These are phyloP conservation scores for Termitomyces heimii DNA, from an alignment of 768 basidiomycete genomes.

Conservation along the genomic window DNA sequence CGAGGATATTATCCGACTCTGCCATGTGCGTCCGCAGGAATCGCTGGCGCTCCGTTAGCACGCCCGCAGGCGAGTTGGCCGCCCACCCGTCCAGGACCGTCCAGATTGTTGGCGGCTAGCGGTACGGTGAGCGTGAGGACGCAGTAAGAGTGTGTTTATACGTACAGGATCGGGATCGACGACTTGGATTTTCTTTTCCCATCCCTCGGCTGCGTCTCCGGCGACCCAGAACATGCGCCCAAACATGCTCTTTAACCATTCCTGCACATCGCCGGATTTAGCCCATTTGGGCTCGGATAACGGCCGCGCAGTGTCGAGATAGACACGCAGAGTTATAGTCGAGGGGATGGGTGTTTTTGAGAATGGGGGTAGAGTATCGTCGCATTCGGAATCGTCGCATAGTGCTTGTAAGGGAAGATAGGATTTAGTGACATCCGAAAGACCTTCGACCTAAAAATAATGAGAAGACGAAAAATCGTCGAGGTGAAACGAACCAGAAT, in stretches of 20 bases:
- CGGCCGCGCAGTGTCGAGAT: slow-evolving; percentile 84
- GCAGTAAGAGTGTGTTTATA: slow-evolving; percentile 5
- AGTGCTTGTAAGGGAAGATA: slow-evolving; percentile 55
- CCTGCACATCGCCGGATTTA: slow-evolving; percentile 89
- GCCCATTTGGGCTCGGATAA: slow-evolving; percentile 97
- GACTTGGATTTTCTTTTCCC: slow-evolving; percentile 92
- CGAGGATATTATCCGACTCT: slow-evolving; percentile 83
- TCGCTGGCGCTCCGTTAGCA: slow-evolving; percentile 69
- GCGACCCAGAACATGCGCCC: slow-evolving; percentile 85
- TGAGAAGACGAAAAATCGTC: not conserved
- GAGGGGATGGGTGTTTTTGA: slow-evolving; percentile 45
- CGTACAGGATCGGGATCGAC: slow-evolving; percentile 93
- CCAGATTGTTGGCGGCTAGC: slow-evolving; percentile 85
- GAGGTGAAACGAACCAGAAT: slow-evolving; percentile 54
- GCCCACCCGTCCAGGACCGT: slow-evolving; percentile 90
- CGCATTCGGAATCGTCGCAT: slow-evolving; percentile 35
- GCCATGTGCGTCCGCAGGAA: slow-evolving; percentile 88
- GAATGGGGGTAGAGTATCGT: slow-evolving; percentile 72
- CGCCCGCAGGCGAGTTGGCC: slow-evolving; percentile 73
- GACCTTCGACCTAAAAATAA: slow-evolving; percentile 57
- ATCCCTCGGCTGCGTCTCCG: slow-evolving; percentile 79
- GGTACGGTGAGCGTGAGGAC: not conserved
- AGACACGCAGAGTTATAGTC: slow-evolving; percentile 59
- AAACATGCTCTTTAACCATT: slow-evolving; percentile 88
- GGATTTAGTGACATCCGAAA: slow-evolving; percentile 66